phyloP scores from a whole-genome alignment of 2,329 filamentous ascomycete species.

The Fusarium vanettenii region DNA sequence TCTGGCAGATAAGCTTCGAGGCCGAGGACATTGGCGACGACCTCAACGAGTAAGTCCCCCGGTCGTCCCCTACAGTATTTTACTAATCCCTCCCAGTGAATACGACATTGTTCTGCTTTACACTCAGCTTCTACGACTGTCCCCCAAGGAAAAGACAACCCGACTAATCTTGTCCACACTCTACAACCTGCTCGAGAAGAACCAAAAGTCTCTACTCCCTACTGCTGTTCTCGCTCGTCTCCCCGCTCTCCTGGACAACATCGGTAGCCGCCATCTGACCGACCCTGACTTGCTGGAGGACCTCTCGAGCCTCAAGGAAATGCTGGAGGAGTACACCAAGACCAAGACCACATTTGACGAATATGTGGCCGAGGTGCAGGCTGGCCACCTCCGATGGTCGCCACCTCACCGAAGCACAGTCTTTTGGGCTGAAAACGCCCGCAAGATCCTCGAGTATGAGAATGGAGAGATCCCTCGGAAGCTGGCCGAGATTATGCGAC shows the following conservation, averaged over 20 bases:
- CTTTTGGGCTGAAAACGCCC: conserved; percentile 94
- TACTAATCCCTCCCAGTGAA: conserved; percentile 64
- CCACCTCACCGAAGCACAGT: conserved; percentile 87
- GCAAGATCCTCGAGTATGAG: conserved; percentile 85
- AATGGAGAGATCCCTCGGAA: conserved; percentile 82
- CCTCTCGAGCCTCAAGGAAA: conserved; percentile 68
- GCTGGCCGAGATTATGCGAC: conserved; percentile 83
- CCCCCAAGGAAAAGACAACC: conserved; percentile 98
- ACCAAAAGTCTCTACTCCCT: conserved; percentile 80
- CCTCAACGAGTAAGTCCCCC: conserved; percentile 79
- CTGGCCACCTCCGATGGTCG: conserved; percentile 91
- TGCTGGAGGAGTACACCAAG: conserved; percentile 75
- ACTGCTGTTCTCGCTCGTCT: conserved; percentile 88
- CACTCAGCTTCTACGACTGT: conserved; percentile 89
- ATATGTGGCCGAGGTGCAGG: conserved; percentile 86
- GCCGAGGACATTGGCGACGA: conserved; percentile 78
- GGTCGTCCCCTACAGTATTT: not conserved
- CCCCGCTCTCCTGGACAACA: conserved; percentile 73
- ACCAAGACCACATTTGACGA: conserved; percentile 86
- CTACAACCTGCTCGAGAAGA: conserved; percentile 80
- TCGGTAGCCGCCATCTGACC: conserved; percentile 70
- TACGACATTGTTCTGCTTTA: conserved; percentile 93
- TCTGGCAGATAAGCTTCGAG: conserved; percentile 98
- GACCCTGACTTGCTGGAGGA: conserved; percentile 75
- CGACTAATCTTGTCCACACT: conserved; percentile 90